Conservation (phyloP, 108 stramenopile species). For the Cyclotella cryptica region DNA sequence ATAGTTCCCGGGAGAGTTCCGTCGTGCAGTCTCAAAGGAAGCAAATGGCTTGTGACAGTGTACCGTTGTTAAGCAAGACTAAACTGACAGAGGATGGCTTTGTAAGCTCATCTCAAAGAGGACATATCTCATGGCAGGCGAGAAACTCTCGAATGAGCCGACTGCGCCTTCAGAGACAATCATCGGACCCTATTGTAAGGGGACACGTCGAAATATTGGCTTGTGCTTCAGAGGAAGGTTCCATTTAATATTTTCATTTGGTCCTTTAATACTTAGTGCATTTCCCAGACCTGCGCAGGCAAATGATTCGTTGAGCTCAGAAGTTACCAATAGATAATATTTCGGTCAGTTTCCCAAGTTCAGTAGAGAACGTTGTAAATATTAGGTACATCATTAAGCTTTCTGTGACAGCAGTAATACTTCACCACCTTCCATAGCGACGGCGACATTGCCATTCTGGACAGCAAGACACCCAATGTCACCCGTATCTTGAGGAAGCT, state of each 20-base stretch:
- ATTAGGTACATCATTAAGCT: neutral
- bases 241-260: constrained; percentile 4
- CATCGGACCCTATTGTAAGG: constrained; percentile 3
- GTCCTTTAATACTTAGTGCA: neutral
- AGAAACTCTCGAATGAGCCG: constrained; percentile 42
- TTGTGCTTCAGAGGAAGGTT: constrained; percentile 27
- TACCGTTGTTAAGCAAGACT: neutral
- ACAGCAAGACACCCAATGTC: constrained; percentile 67
- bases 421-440: constrained; percentile 68
- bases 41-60: neutral
- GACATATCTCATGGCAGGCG: constrained; percentile 40
- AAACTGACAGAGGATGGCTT: constrained; percentile 1
- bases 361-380: too few species aligned
- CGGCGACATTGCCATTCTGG: constrained; percentile 52
- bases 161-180: constrained; percentile 26
- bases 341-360: too few species aligned
- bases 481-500: constrained; percentile 62
- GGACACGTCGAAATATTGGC: neutral
- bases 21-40: neutral
- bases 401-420: constrained; percentile 61
- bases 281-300: neutral
- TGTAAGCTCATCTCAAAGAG: constrained; percentile 3
- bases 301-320: too few species aligned
- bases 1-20: neutral
- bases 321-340: too few species aligned